Evolutionary conservation across 176 grass and related monocot genomes (phyloP).

Genomic region (Canna indica): DNA sequence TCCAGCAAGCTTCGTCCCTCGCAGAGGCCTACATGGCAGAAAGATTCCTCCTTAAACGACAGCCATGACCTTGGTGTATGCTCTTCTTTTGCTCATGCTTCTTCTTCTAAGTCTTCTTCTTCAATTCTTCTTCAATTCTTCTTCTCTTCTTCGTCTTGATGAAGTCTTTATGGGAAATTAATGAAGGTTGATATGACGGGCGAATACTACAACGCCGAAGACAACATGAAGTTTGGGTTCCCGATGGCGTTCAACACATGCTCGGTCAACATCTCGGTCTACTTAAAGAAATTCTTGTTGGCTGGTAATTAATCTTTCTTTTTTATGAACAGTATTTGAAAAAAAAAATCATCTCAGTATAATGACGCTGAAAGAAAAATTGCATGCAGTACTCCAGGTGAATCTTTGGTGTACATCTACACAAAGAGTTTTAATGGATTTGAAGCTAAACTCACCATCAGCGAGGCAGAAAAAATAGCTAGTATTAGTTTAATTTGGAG

Average conservation of each 20-base stretch:
- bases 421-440: too few relatives aligned
- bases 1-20: background rate
- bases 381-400: slow-evolving; percentile 16
- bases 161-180: too few relatives aligned
- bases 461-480: slow-evolving; percentile 16
- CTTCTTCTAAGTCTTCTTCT: too few relatives aligned
- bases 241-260: slow-evolving; percentile 70
- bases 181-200: slow-evolving; percentile 43
- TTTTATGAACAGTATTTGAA: background rate
- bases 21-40: background rate
- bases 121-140: background rate
- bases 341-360: background rate
- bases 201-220: slow-evolving; percentile 64
- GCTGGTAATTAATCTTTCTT: slow-evolving; percentile 8
- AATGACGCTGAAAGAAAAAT: background rate
- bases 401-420: too few relatives aligned
- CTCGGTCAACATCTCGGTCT: too few relatives aligned
- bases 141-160: background rate
- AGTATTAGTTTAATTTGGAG: background rate
- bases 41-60: background rate
- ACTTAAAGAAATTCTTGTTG: too few relatives aligned
- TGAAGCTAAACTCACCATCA: too few relatives aligned
- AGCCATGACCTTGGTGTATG: background rate
- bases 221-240: slow-evolving; percentile 67
- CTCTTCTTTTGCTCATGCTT: rapidly evolving